A percentile compares a stretch with the other conserved stretches of the same genome.
Evolutionary conservation across 1,284 basidiomycete genomes (phyloP).

Genomic region (Anthracocystis panici-leucophaei): DNA sequence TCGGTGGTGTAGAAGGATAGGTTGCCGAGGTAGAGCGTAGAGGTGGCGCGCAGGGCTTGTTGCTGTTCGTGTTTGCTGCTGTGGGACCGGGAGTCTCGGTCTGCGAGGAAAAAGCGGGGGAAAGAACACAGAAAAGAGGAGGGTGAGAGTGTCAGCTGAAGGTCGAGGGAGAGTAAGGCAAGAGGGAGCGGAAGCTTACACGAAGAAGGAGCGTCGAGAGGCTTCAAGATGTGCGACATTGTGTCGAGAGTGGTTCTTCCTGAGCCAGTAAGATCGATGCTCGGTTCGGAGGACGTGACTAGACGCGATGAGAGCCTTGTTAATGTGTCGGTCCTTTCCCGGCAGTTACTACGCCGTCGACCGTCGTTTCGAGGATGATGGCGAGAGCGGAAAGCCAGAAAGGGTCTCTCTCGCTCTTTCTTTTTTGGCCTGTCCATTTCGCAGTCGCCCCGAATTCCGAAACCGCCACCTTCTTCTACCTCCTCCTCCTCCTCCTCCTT

Average conservation of each 20-base stretch:
- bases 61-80: slow-evolving; percentile 70
- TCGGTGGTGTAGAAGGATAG: slow-evolving; percentile 82
- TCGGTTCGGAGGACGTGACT: too few relatives aligned
- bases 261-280: too few relatives aligned
- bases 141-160: too few relatives aligned
- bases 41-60: slow-evolving; percentile 72
- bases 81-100: slow-evolving; percentile 70
- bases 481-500: background rate
- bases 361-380: background rate
- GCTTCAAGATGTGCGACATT: slow-evolving; percentile 88
- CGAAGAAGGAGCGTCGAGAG: slow-evolving; percentile 91
- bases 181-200: too few relatives aligned
- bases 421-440: background rate
- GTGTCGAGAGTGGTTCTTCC: slow-evolving; percentile 8
- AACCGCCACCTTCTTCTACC: background rate
- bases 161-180: too few relatives aligned
- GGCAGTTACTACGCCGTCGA: background rate
- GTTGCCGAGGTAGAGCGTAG: slow-evolving; percentile 79
- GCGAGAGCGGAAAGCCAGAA: too few relatives aligned
- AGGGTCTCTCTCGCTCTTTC: too few relatives aligned
- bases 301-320: too few relatives aligned
- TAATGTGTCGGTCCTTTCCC: background rate
- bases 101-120: too few relatives aligned
- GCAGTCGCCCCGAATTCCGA: slow-evolving; percentile 9
- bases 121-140: too few relatives aligned